Evolutionary conservation across 2,329 filamentous ascomycete species (phyloP).

Genomic region (Pleomassaria siparia): DNA sequence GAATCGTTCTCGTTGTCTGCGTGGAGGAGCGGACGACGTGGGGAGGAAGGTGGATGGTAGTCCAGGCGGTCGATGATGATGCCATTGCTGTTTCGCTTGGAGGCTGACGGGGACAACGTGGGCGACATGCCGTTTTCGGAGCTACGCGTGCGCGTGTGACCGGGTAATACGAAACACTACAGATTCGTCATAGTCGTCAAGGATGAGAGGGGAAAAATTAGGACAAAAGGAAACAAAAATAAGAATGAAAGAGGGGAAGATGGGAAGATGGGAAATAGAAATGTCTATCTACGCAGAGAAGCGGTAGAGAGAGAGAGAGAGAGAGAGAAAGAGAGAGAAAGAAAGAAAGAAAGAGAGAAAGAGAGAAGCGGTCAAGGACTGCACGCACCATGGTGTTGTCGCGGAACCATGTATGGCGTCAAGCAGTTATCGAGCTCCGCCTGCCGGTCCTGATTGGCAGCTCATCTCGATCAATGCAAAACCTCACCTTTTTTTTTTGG

Average conservation of each 20-base stretch:
- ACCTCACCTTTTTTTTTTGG: background rate
- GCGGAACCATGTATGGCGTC: conserved; percentile 11
- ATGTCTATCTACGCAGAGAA: too few relatives aligned
- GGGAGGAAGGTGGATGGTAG: conserved; percentile 43
- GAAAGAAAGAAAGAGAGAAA: background rate
- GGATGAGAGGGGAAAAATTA: background rate
- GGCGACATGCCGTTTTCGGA: conserved; percentile 14
- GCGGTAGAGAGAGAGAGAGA: background rate
- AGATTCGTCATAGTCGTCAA: conserved; percentile 12
- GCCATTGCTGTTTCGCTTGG: conserved; percentile 31
- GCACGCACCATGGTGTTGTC: conserved; percentile 25
- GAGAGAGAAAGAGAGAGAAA: background rate
- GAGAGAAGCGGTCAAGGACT: conserved; percentile 24
- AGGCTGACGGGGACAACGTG: conserved; percentile 33
- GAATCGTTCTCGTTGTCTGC: conserved; percentile 34
- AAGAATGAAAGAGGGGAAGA: background rate
- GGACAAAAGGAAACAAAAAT: background rate
- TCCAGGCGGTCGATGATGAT: conserved; percentile 53
- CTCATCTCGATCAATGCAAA: conserved; percentile 8
- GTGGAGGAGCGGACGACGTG: conserved; percentile 45
- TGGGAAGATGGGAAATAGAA: background rate
- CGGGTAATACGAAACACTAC: conserved; percentile 6
- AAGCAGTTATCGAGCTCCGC: conserved; percentile 15
- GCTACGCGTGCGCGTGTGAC: conserved; percentile 20
- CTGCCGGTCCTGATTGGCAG: conserved; percentile 25